Evolutionary conservation across 768 basidiomycete genomes (phyloP).

Genomic region (Leucogyrophana mollusca): DNA sequence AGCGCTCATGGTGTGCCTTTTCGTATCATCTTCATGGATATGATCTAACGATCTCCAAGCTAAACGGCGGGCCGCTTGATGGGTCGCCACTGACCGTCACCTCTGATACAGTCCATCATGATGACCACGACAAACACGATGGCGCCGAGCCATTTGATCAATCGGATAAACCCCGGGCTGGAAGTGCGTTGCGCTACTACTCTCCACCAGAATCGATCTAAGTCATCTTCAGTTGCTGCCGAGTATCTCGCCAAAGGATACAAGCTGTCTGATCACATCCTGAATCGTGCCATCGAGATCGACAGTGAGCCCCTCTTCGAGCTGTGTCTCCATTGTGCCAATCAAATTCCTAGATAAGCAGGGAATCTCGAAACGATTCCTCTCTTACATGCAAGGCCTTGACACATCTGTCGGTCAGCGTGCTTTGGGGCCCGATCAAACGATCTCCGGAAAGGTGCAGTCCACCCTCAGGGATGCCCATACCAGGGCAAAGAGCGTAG

Average conservation of each 20-base stretch:
- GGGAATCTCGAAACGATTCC: slow-evolving; percentile 86
- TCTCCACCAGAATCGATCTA: not conserved
- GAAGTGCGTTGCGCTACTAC: slow-evolving; percentile 47
- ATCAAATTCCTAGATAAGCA: slow-evolving; percentile 73
- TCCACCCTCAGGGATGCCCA: slow-evolving; percentile 61
- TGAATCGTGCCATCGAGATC: slow-evolving; percentile 80
- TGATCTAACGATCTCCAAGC: slow-evolving; percentile 31
- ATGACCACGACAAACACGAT: slow-evolving; percentile 33
- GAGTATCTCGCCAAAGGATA: slow-evolving; percentile 95
- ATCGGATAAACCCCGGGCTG: slow-evolving; percentile 88
- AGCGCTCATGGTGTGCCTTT: slow-evolving; percentile 64
- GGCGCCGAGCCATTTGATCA: slow-evolving; percentile 58
- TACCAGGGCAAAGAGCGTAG: slow-evolving; percentile 69
- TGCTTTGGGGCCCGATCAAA: slow-evolving; percentile 78
- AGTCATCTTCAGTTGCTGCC: slow-evolving; percentile 62
- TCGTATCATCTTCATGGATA: not conserved
- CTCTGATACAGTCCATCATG: slow-evolving; percentile 60
- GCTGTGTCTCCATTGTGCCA: no score
- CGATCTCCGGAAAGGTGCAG: slow-evolving; percentile 72
- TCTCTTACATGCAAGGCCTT: slow-evolving; percentile 71
- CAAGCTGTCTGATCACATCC: slow-evolving; percentile 69
- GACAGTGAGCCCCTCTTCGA: slow-evolving; percentile 51
- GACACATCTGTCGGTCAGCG: slow-evolving; percentile 70
- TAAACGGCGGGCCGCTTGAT: slow-evolving; percentile 78
- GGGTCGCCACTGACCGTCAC: slow-evolving; percentile 68